phyloP scores from a whole-genome alignment of 805 yeast species.

The Spathaspora passalidarum region DNA sequence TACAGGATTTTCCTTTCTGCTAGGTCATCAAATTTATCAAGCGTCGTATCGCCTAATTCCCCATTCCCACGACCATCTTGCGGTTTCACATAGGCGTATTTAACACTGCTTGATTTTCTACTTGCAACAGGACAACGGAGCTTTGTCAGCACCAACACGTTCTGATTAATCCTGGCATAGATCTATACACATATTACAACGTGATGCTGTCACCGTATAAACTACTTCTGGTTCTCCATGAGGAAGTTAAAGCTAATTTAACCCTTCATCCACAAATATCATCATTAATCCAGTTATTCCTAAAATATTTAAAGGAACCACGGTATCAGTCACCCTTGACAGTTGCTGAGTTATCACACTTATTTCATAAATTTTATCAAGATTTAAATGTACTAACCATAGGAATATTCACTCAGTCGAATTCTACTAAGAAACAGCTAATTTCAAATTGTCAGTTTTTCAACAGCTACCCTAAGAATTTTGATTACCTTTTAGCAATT shows the following conservation, averaged over 20 bases:
- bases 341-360: slow-evolving; percentile 28
- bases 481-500: slow-evolving; percentile 41
- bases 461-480: slow-evolving; percentile 25
- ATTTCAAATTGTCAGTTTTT: slow-evolving; percentile 28
- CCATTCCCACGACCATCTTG: too few species aligned
- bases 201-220: slow-evolving; percentile 10
- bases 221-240: slow-evolving; percentile 15
- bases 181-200: not conserved
- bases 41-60: not conserved
- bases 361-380: slow-evolving; percentile 35
- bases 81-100: too few species aligned
- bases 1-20: not conserved
- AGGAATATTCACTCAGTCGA: slow-evolving; percentile 34
- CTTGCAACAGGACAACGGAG: too few species aligned
- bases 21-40: not conserved
- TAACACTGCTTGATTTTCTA: too few species aligned
- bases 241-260: slow-evolving; percentile 19
- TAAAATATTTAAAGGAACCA: slow-evolving; percentile 40
- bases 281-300: slow-evolving; percentile 24
- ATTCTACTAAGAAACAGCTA: slow-evolving; percentile 36
- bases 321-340: slow-evolving; percentile 41
- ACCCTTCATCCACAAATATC: slow-evolving; percentile 26
- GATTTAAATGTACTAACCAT: slow-evolving; percentile 35
- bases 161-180: not conserved
- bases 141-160: not conserved